Conservation (phyloP, 345 rosid species). For the Passiflora organensis region DNA sequence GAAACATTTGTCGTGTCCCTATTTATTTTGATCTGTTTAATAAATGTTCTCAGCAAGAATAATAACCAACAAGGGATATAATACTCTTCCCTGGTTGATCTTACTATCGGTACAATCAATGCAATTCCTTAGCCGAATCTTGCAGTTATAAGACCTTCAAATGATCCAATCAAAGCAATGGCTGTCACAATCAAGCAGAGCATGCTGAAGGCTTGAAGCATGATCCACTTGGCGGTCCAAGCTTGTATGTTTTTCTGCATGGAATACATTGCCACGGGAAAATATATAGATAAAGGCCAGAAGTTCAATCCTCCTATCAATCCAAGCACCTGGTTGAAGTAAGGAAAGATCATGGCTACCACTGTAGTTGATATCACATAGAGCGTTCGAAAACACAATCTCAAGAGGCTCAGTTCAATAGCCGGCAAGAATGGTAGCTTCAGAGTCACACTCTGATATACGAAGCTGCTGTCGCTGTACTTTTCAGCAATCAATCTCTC, state of each 20-base stretch:
- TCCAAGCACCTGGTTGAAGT: constrained; percentile 81
- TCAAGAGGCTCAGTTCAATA: neutral
- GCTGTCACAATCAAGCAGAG: constrained; percentile 37
- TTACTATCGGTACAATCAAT: too few species aligned
- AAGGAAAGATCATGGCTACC: constrained; percentile 58
- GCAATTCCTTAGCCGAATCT: too few species aligned
- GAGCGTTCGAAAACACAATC: constrained; percentile 42
- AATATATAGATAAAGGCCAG: constrained; percentile 72
- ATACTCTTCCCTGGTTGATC: too few species aligned
- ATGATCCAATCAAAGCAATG: constrained; percentile 51
- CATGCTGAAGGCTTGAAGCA: constrained; percentile 40
- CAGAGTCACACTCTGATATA: neutral
- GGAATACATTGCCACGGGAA: constrained; percentile 68
- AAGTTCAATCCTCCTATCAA: constrained; percentile 62
- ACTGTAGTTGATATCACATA: constrained; percentile 50
- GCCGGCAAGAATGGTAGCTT: neutral
- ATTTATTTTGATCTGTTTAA: too few species aligned
- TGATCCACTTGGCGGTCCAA: constrained; percentile 54
- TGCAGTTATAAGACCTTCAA: constrained; percentile 44
- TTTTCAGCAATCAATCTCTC: neutral
- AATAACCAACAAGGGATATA: too few species aligned
- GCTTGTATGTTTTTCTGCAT: constrained; percentile 42
- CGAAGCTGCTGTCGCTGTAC: neutral
- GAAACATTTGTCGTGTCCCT: too few species aligned
- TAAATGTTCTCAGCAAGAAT: too few species aligned